phyloP scores from a whole-genome alignment of 108 stramenopile genomes.

The Skeletonema menzelii region DNA sequence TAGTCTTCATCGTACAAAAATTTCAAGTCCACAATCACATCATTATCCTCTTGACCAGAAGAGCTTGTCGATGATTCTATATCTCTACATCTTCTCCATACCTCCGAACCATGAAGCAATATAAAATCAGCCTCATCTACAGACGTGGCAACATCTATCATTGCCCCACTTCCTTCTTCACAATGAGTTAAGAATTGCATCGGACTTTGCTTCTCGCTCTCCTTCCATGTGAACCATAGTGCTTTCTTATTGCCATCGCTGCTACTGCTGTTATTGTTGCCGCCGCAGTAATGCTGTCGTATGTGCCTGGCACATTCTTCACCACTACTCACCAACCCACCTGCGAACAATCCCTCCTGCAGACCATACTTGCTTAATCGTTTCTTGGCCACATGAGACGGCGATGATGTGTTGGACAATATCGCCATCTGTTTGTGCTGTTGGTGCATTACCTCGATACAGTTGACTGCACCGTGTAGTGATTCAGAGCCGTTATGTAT shows the following conservation, averaged over 20 bases:
- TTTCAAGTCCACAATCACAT: conserved; percentile 23
- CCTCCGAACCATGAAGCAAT: conserved; percentile 66
- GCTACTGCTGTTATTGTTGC: background rate
- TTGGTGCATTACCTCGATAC: conserved; percentile 48
- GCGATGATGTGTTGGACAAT: conserved; percentile 81
- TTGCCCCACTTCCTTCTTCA: conserved; percentile 28
- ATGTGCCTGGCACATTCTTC: conserved; percentile 63
- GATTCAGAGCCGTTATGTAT: conserved; percentile 81
- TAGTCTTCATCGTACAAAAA: conserved; percentile 37
- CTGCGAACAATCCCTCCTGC: conserved; percentile 57
- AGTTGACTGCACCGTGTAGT: conserved; percentile 66
- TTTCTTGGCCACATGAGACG: conserved; percentile 47
- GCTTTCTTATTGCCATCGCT: conserved; percentile 33
- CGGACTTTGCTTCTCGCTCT: conserved; percentile 44
- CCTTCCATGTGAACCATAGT: conserved; percentile 71
- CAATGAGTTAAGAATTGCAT: conserved; percentile 57
- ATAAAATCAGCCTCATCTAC: conserved; percentile 79
- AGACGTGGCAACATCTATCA: conserved; percentile 41
- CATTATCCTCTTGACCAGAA: conserved; percentile 6
- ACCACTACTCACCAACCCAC: conserved; percentile 80
- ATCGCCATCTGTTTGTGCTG: conserved; percentile 77
- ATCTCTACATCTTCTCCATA: conserved; percentile 44
- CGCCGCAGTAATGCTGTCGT: conserved; percentile 31
- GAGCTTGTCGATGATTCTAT: background rate
- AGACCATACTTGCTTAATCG: conserved; percentile 77